phyloP scores from a whole-genome alignment of 2,329 filamentous ascomycete species.

The Monilinia fructigena region DNA sequence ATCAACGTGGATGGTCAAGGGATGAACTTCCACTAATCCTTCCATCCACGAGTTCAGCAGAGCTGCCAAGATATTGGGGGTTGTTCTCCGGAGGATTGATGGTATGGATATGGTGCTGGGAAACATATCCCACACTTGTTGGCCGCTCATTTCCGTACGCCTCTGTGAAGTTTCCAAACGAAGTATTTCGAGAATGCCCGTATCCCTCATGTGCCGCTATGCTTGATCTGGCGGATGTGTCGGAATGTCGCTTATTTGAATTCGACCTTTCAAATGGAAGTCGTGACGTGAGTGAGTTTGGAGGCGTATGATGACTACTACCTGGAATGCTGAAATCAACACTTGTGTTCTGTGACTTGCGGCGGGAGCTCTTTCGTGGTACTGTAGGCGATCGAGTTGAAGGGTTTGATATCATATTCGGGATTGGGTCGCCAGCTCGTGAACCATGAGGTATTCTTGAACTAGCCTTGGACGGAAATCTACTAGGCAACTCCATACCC shows the following conservation, averaged over 20 bases:
- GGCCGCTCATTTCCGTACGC: constrained; percentile 48
- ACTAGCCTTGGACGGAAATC: constrained; percentile 59
- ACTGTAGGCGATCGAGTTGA: constrained; percentile 46
- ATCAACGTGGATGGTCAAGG: constrained; percentile 29
- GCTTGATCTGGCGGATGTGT: constrained; percentile 52
- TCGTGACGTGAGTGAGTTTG: constrained; percentile 34
- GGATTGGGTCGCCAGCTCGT: constrained; percentile 41
- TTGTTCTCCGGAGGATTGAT: constrained; percentile 49
- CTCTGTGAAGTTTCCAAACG: constrained; percentile 37
- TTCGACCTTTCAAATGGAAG: constrained; percentile 58
- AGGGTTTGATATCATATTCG: constrained; percentile 37
- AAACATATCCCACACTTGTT: constrained; percentile 56
- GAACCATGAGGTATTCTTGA: constrained; percentile 38
- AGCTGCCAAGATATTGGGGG: constrained; percentile 51
- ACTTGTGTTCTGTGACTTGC: constrained; percentile 42
- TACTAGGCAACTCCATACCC: constrained; percentile 53
- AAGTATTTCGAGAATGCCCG: constrained; percentile 41
- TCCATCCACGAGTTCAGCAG: constrained; percentile 56
- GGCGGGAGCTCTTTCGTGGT: constrained; percentile 71
- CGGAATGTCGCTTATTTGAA: constrained; percentile 53
- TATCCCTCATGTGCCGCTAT: constrained; percentile 48
- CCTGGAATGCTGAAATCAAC: constrained; percentile 24
- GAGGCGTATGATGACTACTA: constrained; percentile 27
- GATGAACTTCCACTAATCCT: constrained; percentile 30
- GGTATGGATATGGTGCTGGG: constrained; percentile 56